Evolutionary conservation across 495 filamentous ascomycete species (phyloP).

Genomic region (Penicillium maclennaniae): DNA sequence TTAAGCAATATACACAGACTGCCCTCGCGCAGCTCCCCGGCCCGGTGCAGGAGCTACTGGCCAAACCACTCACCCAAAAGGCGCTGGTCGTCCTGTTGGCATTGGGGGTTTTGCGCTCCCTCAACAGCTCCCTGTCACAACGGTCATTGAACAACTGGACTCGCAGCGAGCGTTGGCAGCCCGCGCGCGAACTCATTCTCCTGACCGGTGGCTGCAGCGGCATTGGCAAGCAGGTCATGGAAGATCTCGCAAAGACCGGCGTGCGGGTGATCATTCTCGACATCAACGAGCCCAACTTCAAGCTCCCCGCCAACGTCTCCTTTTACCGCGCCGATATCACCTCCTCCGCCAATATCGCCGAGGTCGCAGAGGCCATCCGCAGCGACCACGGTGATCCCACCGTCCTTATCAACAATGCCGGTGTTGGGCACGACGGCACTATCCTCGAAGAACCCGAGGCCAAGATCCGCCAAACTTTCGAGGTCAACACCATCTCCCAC

Average conservation of each 20-base stretch:
- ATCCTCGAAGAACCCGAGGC: slow-evolving; percentile 47
- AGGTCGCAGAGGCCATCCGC: slow-evolving; percentile 44
- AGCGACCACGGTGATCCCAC: slow-evolving; percentile 45
- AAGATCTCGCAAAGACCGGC: slow-evolving; percentile 43
- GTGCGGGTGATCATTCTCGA: slow-evolving; percentile 52
- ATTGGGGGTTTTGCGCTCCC: slow-evolving; percentile 35
- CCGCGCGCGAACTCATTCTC: slow-evolving; percentile 50
- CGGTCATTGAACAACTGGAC: slow-evolving; percentile 50
- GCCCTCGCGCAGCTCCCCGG: slow-evolving; percentile 28
- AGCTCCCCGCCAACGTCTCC: slow-evolving; percentile 35
- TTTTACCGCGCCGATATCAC: slow-evolving; percentile 55
- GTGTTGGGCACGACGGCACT: slow-evolving; percentile 42
- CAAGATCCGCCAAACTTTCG: slow-evolving; percentile 48
- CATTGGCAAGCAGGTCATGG: slow-evolving; percentile 50
- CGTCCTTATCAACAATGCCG: slow-evolving; percentile 61
- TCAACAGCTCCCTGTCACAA: slow-evolving; percentile 39
- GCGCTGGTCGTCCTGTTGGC: slow-evolving; percentile 26
- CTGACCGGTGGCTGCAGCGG: slow-evolving; percentile 57
- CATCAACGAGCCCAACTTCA: slow-evolving; percentile 35
- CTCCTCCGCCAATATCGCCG: slow-evolving; percentile 38
- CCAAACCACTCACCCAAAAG: slow-evolving; percentile 30
- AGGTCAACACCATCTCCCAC: slow-evolving; percentile 58
- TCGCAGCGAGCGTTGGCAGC: slow-evolving; percentile 36
- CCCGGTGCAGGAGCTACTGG: slow-evolving; percentile 23
- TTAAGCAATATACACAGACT: slow-evolving; percentile 29